Conservation (phyloP, 2,329 filamentous ascomycete species). For the Scedosporium minutisporum region DNA sequence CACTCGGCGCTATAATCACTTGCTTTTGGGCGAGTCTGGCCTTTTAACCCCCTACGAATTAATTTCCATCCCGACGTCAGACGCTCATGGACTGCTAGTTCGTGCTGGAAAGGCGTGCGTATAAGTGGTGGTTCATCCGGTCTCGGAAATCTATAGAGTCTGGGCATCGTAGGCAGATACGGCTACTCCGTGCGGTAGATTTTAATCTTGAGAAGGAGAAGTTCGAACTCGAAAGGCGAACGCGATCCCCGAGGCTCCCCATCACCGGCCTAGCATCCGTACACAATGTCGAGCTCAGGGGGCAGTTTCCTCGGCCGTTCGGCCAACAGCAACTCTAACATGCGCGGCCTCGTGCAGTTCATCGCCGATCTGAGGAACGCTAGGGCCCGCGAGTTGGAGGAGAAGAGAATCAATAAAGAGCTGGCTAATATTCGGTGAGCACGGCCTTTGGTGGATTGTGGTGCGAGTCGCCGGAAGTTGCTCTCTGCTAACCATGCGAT, state of each 20-base stretch:
- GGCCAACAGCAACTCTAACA: constrained; percentile 55
- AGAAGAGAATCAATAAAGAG: constrained; percentile 99
- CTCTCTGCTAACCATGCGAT: neutral
- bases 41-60: neutral
- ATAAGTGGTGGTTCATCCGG: neutral
- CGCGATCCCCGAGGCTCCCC: too few species aligned
- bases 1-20: too few species aligned
- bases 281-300: constrained; percentile 45
- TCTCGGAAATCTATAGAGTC: too few species aligned
- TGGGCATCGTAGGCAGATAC: neutral
- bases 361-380: constrained; percentile 95
- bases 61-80: neutral
- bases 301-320: constrained; percentile 58
- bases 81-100: neutral
- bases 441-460: neutral
- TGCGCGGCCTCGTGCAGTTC: constrained; percentile 88
- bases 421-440: constrained; percentile 83
- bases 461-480: neutral
- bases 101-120: neutral
- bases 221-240: too few species aligned
- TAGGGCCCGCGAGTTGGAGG: constrained; percentile 86
- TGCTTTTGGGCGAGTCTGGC: too few species aligned
- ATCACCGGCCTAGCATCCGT: constrained; percentile 2
- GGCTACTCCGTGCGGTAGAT: neutral
- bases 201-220: neutral